Percentiles rank a stretch among this genome's conserved stretches.
Evolutionary conservation across 805 yeast genomes (phyloP).

Genomic region (Cyberlindnera mrakii): DNA sequence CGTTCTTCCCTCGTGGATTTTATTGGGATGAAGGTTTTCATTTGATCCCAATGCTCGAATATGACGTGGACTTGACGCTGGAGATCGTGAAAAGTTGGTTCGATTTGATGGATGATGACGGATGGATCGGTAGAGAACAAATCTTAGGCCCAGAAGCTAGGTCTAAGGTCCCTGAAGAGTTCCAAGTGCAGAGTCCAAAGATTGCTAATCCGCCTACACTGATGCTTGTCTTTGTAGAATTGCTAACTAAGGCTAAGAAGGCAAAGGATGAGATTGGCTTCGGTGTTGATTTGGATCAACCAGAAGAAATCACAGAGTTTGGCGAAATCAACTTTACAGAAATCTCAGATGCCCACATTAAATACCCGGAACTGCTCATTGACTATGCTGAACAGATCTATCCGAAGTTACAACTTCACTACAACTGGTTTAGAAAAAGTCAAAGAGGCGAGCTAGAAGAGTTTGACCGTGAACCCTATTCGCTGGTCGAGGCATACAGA

Average conservation of each 20-base stretch:
- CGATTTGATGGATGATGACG: slow-evolving; percentile 74
- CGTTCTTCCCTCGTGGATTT: slow-evolving; percentile 94
- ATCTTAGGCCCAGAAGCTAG: slow-evolving; percentile 90
- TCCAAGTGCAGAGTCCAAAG: slow-evolving; percentile 79
- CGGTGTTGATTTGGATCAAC: slow-evolving; percentile 24
- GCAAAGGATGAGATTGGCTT: slow-evolving; percentile 7
- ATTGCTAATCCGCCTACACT: slow-evolving; percentile 96
- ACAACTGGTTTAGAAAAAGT: slow-evolving; percentile 76
- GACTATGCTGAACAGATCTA: slow-evolving; percentile 60
- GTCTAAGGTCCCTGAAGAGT: slow-evolving; percentile 77
- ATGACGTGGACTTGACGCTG: slow-evolving; percentile 75
- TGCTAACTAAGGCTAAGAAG: slow-evolving; percentile 40
- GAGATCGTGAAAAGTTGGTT: slow-evolving; percentile 89
- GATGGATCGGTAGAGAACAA: slow-evolving; percentile 97
- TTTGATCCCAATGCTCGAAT: slow-evolving; percentile 70
- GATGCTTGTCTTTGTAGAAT: slow-evolving; percentile 61
- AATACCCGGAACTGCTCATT: slow-evolving; percentile 52
- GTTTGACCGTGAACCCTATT: slow-evolving; percentile 53
- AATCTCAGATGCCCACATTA: slow-evolving; percentile 47
- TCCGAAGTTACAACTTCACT: slow-evolving; percentile 72
- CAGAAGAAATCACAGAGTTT: slow-evolving; percentile 21
- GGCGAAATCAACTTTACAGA: slow-evolving; percentile 23
- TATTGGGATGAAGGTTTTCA: slow-evolving; percentile 99
- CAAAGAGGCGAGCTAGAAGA: slow-evolving; percentile 73
- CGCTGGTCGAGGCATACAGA: slow-evolving; percentile 63